Evolutionary conservation across 2,329 filamentous ascomycete species (phyloP).

Genomic region (Aspergillus jensenii): DNA sequence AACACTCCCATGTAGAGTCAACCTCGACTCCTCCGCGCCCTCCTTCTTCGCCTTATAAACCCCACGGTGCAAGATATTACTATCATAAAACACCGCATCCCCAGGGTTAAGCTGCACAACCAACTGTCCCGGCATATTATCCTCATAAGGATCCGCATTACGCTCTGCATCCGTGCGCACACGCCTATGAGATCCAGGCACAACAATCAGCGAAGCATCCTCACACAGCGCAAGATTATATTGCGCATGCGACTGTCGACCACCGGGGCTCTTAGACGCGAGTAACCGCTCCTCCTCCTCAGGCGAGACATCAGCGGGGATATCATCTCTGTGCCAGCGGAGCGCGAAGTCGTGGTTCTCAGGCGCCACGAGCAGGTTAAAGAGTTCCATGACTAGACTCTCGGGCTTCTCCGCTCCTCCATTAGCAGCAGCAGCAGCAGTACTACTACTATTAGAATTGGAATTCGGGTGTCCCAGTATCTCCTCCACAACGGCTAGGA

Average conservation of each 20-base stretch:
- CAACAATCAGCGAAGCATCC: conserved; percentile 70
- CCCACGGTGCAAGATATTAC: conserved; percentile 69
- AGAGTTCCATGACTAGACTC: conserved; percentile 76
- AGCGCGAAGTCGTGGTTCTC: conserved; percentile 67
- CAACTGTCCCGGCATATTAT: conserved; percentile 61
- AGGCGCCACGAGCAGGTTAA: conserved; percentile 80
- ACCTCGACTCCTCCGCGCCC: conserved; percentile 35
- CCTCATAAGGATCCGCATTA: conserved; percentile 64
- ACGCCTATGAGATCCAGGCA: conserved; percentile 73
- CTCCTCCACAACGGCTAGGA: conserved; percentile 64
- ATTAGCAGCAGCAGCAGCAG: too few species aligned
- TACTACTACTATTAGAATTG: too few species aligned
- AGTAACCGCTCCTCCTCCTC: conserved; percentile 68
- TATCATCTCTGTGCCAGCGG: conserved; percentile 83
- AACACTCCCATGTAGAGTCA: conserved; percentile 46
- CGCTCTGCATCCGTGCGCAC: conserved; percentile 70
- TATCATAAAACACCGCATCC: conserved; percentile 85
- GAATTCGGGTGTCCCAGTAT: conserved; percentile 39
- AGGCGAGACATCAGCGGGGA: conserved; percentile 62
- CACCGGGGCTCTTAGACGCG: conserved; percentile 44
- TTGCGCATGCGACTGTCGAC: conserved; percentile 69
- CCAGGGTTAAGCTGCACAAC: conserved; percentile 68
- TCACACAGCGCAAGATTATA: conserved; percentile 83
- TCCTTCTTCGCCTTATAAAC: conserved; percentile 42
- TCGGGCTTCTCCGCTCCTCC: conserved; percentile 19